Evolutionary conservation across 164 flowering plant genomes (phyloP).

Genomic region (Liriodendron chinense): DNA sequence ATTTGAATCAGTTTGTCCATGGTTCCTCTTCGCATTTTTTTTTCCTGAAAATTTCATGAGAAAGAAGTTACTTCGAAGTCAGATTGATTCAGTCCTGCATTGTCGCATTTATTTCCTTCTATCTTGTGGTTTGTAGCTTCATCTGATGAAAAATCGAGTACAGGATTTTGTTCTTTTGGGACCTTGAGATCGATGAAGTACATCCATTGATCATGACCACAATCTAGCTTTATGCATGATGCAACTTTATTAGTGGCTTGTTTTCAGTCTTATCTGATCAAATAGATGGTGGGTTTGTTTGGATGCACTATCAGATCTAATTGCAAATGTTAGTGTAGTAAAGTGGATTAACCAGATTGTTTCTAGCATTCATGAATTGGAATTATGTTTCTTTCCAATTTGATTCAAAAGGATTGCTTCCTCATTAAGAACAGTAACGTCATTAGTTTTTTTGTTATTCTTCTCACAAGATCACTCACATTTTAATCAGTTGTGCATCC

Average conservation of each 20-base stretch:
- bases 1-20: not conserved
- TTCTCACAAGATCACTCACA: too few species aligned
- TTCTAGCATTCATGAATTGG: too few species aligned
- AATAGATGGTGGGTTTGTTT: not conserved
- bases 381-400: too few species aligned
- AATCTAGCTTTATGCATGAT: not conserved
- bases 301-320: not conserved
- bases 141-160: not conserved
- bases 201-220: not conserved
- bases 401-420: too few species aligned
- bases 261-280: not conserved
- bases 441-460: too few species aligned
- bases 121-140: not conserved
- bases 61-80: not conserved
- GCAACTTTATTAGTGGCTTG: not conserved
- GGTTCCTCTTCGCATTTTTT: not conserved
- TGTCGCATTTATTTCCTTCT: not conserved
- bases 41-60: too few species aligned
- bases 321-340: too few species aligned
- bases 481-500: too few species aligned
- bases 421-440: too few species aligned
- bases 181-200: not conserved
- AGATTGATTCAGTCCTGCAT: not conserved
- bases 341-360: too few species aligned
- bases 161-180: not conserved